Evolutionary conservation across 2,329 filamentous ascomycete species (phyloP).

Genomic region (Albophoma yamanashiensis): DNA sequence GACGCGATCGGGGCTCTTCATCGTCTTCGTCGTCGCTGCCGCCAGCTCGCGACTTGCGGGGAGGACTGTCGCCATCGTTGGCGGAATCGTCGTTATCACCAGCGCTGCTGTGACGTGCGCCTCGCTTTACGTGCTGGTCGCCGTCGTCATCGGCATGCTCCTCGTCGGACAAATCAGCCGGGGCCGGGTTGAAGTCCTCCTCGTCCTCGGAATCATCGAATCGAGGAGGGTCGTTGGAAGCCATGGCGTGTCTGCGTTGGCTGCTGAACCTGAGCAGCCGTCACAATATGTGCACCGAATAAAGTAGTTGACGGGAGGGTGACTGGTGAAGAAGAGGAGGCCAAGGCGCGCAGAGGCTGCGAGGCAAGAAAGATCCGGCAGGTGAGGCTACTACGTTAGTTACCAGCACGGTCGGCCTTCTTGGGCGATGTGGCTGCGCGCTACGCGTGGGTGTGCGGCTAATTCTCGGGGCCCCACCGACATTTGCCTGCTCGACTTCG

Average conservation of each 20-base stretch:
- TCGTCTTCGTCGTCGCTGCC: constrained; percentile 29
- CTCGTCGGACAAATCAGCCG: constrained; percentile 61
- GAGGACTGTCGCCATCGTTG: constrained; percentile 26
- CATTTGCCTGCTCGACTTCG: not conserved
- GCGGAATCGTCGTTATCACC: constrained; percentile 11
- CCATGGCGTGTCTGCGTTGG: constrained; percentile 25
- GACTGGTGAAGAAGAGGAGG: not conserved
- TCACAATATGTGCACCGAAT: not conserved
- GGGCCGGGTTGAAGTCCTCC: constrained; percentile 79
- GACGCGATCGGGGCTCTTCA: constrained; percentile 11
- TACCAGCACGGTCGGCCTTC: not conserved
- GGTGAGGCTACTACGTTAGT: not conserved
- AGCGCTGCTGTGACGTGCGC: constrained; percentile 26
- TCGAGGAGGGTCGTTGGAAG: constrained; percentile 33
- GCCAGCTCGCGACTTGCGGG: constrained; percentile 8
- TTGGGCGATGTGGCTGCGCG: not conserved
- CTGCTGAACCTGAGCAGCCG: not conserved
- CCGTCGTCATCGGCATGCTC: constrained; percentile 27
- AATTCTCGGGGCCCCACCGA: not conserved
- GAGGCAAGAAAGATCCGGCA: not conserved
- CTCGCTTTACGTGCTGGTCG: constrained; percentile 25
- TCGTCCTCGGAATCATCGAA: constrained; percentile 64
- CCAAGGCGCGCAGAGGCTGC: not conserved
- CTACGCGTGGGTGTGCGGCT: not conserved
- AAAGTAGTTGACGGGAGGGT: not conserved